Evolutionary conservation across 2,329 filamentous ascomycete genomes (phyloP), one percentile per base, ranked within the genome.

Genomic region (Colletotrichum gigasporum): DNA sequence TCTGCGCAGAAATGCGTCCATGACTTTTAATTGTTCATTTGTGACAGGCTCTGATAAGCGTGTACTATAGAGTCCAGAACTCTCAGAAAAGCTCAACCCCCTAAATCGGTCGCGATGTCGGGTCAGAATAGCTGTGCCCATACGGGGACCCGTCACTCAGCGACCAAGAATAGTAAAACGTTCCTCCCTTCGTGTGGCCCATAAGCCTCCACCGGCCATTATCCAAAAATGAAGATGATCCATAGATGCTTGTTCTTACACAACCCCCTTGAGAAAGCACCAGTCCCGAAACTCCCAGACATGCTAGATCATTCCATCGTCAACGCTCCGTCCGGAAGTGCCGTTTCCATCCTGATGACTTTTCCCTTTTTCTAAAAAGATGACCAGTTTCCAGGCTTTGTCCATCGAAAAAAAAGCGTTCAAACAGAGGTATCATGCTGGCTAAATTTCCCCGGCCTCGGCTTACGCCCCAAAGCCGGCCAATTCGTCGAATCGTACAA

Each of bases 241-340:
- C 58, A 20, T 28, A n/a, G n/a, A 51, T 51, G 44, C 45, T 44
- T 51, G 44, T 39, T 52, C 58, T 57, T 63, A 63, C 39, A 63
- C 50, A 20, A 16, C 34, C 30, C 45, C 57, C 35, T 16, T 20
- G 37, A 45, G 44, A 51, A 63, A 63, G 37, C 44, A 65, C 30
- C 14, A 22, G 10, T 32, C 11, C 28, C 34, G 22, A 39, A 61
- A 64, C 63, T 65, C 58, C 63, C 30, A 32, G 32, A 20, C 48
- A 61, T 64, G 61, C 56, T 61, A 54, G 34, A 22, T 64, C 61
- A 42, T 64, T 52, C 41, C 56, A 16, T 64, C 61, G 20, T 64
- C 48, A 64, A 61, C 26, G 32, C 14, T 18, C 41, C 14, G 20
- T 55, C 42, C 20, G 18, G 34, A 54, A 61, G 42, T 54, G 47